phyloP scores from a whole-genome alignment of 331 rosid genomes.

The Rosa hybrid region DNA sequence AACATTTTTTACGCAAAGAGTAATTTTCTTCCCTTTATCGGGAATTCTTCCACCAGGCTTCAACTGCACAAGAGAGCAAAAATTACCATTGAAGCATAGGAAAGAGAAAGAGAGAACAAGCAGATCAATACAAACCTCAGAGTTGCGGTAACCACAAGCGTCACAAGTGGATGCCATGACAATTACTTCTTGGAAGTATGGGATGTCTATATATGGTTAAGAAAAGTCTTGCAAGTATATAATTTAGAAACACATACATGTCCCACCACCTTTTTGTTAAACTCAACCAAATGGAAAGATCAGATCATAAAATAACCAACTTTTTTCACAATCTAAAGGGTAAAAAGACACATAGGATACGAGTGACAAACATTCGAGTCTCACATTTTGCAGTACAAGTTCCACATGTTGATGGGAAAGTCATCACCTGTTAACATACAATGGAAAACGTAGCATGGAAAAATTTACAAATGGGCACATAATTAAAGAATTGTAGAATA shows the following conservation, averaged over 20 bases:
- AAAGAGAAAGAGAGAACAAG: conserved; percentile 9
- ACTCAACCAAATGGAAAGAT: background rate
- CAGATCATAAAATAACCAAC: background rate
- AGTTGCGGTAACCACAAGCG: conserved; percentile 90
- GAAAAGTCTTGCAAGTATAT: conserved; percentile 27
- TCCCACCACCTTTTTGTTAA: background rate
- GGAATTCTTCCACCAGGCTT: conserved; percentile 87
- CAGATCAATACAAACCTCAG: conserved; percentile 70
- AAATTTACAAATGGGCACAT: background rate
- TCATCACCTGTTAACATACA: conserved; percentile 73
- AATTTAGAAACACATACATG: background rate
- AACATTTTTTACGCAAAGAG: conserved; percentile 56
- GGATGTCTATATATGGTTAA: conserved; percentile 71
- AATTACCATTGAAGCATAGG: conserved; percentile 9
- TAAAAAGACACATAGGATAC: conserved; percentile 54
- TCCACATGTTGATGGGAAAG: conserved; percentile 96
- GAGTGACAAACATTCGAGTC: conserved; percentile 94
- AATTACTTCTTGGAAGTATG: conserved; percentile 93
- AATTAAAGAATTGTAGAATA: background rate
- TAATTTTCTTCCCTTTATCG: conserved; percentile 78
- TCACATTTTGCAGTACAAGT: conserved; percentile 65
- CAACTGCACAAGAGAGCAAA: background rate
- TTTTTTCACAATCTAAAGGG: background rate
- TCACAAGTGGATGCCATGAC: conserved; percentile 99
- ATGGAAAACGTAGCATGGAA: background rate